A percentile compares a stretch with the other conserved stretches of the same genome.
phyloP scores from a whole-genome alignment of 1,139 yeast species.

The Hansenula sp. region DNA sequence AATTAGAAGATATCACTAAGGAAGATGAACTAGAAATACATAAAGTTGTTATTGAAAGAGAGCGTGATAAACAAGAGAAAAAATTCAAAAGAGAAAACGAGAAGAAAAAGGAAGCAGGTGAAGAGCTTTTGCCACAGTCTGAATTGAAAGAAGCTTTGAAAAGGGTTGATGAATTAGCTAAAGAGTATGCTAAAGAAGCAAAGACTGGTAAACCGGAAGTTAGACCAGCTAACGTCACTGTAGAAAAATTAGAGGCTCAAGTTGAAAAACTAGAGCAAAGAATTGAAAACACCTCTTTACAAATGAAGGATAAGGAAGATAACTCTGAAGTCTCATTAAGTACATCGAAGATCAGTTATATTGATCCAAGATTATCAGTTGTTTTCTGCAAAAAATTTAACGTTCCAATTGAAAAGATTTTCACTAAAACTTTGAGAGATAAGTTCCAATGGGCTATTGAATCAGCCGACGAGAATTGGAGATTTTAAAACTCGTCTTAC shows the following conservation, averaged over 20 bases:
- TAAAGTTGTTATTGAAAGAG: slow-evolving; percentile 48
- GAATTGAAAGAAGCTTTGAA: slow-evolving; percentile 58
- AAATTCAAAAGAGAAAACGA: slow-evolving; percentile 78
- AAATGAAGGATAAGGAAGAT: slow-evolving; percentile 87
- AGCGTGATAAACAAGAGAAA: slow-evolving; percentile 57
- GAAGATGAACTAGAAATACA: slow-evolving; percentile 64
- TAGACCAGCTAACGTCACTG: slow-evolving; percentile 38
- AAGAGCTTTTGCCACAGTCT: slow-evolving; percentile 47
- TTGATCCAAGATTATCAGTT: slow-evolving; percentile 90
- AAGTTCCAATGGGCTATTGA: slow-evolving; percentile 97
- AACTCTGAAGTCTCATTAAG: slow-evolving; percentile 92
- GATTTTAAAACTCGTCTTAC: slow-evolving; percentile 40
- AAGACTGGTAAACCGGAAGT: slow-evolving; percentile 59
- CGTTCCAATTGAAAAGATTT: slow-evolving; percentile 90
- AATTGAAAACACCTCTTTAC: slow-evolving; percentile 64
- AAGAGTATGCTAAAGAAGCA: slow-evolving; percentile 56
- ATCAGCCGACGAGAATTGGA: slow-evolving; percentile 85
- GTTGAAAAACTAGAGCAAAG: slow-evolving; percentile 70
- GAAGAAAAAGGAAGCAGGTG: slow-evolving; percentile 55
- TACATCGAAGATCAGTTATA: slow-evolving; percentile 90
- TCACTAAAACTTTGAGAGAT: slow-evolving; percentile 86
- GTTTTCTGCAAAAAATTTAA: slow-evolving; percentile 81
- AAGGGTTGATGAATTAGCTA: slow-evolving; percentile 52
- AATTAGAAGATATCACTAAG: slow-evolving; percentile 62
- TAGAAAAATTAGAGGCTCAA: slow-evolving; percentile 74